phyloP scores from a whole-genome alignment of 1,284 basidiomycete genomes.

The Afroboletus lepidellus region DNA sequence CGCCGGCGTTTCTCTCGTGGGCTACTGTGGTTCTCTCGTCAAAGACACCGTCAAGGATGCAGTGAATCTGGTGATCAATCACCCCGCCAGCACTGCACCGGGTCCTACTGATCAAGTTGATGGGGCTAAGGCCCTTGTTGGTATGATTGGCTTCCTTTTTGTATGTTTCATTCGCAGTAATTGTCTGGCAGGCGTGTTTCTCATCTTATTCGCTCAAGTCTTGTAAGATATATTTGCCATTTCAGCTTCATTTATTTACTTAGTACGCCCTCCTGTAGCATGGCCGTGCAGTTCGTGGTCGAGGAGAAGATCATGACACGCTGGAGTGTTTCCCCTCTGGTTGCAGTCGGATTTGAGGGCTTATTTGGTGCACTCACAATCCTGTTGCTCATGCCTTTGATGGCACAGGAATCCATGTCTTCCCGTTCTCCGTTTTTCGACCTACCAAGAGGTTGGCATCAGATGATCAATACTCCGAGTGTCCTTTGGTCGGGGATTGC shows the following conservation, averaged over 20 bases:
- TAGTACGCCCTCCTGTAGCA: slow-evolving; percentile 45
- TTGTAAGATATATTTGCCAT: slow-evolving; percentile 62
- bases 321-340: slow-evolving; percentile 87
- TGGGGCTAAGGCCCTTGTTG: slow-evolving; percentile 64
- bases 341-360: slow-evolving; percentile 94
- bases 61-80: slow-evolving; percentile 26
- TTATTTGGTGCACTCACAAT: slow-evolving; percentile 86
- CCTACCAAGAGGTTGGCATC: slow-evolving; percentile 84
- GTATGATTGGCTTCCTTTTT: slow-evolving; percentile 38
- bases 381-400: slow-evolving; percentile 70
- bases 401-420: slow-evolving; percentile 55
- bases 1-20: slow-evolving; percentile 87
- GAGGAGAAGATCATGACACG: slow-evolving; percentile 84
- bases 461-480: slow-evolving; percentile 78
- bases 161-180: slow-evolving; percentile 1
- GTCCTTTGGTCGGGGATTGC: slow-evolving; percentile 80
- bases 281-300: slow-evolving; percentile 90
- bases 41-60: slow-evolving; percentile 64
- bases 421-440: slow-evolving; percentile 84
- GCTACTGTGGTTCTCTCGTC: slow-evolving; percentile 85
- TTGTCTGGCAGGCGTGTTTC: slow-evolving; percentile 66
- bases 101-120: slow-evolving; percentile 55
- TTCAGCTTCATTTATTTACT: slow-evolving; percentile 18
- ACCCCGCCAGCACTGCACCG: slow-evolving; percentile 22
- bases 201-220: slow-evolving; percentile 95